Evolutionary conservation across 345 rosid species (phyloP).

Genomic region (Eucalyptus caleyi): DNA sequence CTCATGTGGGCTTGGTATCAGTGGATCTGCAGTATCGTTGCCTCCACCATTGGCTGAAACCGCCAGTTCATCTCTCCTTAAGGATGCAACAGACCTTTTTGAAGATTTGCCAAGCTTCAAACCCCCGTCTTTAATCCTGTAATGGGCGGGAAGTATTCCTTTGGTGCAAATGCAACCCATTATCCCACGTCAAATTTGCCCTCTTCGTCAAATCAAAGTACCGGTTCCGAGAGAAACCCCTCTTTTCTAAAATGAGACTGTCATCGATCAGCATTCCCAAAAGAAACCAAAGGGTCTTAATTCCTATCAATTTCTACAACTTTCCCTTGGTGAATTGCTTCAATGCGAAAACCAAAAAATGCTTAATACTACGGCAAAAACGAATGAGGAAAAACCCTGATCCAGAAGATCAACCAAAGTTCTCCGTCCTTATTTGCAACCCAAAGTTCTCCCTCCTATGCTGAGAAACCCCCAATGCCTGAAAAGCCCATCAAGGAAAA

Average conservation of each 20-base stretch:
- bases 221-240: neutral
- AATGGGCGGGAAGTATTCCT: conserved; percentile 28
- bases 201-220: neutral
- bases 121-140: conserved; percentile 2
- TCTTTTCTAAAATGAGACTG: neutral
- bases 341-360: neutral
- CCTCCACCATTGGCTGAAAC: conserved; percentile 19
- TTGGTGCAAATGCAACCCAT: conserved; percentile 96
- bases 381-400: neutral
- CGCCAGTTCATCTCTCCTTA: conserved; percentile 11
- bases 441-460: neutral
- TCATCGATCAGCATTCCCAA: neutral
- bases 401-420: neutral
- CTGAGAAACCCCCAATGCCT: neutral
- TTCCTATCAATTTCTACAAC: neutral
- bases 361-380: neutral
- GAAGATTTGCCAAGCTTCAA: conserved; percentile 14
- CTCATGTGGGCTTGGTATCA: conserved; percentile 19
- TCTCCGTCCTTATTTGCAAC: neutral
- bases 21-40: conserved; percentile 18
- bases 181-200: neutral
- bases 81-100: conserved; percentile 19
- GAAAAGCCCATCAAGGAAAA: neutral
- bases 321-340: neutral
- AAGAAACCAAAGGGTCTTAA: neutral